A percentile compares a stretch with the other conserved stretches of the same genome.
Evolutionary conservation across 768 basidiomycete species (phyloP).

Genomic region (Mrakia blollopis): DNA sequence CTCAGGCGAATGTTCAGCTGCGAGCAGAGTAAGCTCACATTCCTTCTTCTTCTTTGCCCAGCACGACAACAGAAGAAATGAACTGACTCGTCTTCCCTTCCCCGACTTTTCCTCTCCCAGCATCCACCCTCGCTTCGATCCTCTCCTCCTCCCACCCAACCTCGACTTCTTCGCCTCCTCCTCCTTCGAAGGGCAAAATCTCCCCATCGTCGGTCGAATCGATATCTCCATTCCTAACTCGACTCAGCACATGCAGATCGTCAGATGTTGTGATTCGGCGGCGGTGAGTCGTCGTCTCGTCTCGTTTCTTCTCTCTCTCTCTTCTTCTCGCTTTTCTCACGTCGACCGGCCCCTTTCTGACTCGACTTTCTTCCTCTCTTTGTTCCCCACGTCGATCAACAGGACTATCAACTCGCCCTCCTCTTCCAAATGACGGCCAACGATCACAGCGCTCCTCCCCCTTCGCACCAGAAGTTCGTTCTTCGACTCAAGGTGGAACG

Average conservation of each 20-base stretch:
- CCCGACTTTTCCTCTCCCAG: not conserved
- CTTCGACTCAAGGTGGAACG: not conserved
- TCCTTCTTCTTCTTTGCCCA: too few species aligned
- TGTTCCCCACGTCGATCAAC: not conserved
- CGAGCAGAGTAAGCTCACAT: too few species aligned
- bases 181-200: not conserved
- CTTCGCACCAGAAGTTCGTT: not conserved
- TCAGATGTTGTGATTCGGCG: not conserved
- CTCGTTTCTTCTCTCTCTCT: too few species aligned
- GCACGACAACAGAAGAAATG: not conserved
- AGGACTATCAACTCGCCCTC: not conserved
- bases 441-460: not conserved
- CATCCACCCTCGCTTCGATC: not conserved
- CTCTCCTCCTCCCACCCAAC: not conserved
- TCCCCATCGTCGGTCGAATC: not conserved
- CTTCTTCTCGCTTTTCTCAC: too few species aligned
- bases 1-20: too few species aligned
- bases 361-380: not conserved
- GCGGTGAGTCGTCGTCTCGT: too few species aligned
- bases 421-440: not conserved
- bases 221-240: not conserved
- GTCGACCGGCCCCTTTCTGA: too few species aligned
- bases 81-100: not conserved
- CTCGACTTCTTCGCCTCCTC: not conserved
- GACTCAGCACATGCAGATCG: not conserved